These are phyloP conservation scores for Vitis labrusca DNA, from an alignment of 164 flowering plant species.

Conservation along the genomic window DNA sequence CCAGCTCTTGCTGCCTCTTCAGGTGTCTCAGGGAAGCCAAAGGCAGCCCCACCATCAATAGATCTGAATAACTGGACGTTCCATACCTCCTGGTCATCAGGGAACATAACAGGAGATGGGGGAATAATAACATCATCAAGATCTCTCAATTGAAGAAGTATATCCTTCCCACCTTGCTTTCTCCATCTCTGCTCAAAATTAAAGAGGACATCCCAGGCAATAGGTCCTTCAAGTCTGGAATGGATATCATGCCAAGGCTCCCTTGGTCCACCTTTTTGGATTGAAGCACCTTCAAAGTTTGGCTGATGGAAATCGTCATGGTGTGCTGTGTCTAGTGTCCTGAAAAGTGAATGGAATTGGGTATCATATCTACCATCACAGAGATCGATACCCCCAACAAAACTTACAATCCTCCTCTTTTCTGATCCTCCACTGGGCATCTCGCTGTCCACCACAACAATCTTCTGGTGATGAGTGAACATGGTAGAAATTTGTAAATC, in stretches of 20 bases:
- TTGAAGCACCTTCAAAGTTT: slow-evolving; percentile 48
- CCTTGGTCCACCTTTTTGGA: slow-evolving; percentile 60
- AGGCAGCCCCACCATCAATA: slow-evolving; percentile 70
- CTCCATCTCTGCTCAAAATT: slow-evolving; percentile 74
- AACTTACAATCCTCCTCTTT: slow-evolving; percentile 59
- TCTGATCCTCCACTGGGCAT: slow-evolving; percentile 45
- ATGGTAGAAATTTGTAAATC: slow-evolving; percentile 54
- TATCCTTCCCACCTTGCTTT: slow-evolving; percentile 65
- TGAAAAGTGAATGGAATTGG: slow-evolving; percentile 57
- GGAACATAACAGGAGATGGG: slow-evolving; percentile 62
- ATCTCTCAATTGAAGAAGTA: slow-evolving; percentile 54
- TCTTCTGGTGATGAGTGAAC: slow-evolving; percentile 72
- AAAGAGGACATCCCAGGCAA: slow-evolving; percentile 70
- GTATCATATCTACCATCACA: slow-evolving; percentile 64
- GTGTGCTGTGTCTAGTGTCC: slow-evolving; percentile 64
- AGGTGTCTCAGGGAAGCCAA: slow-evolving; percentile 66
- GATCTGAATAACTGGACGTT: slow-evolving; percentile 67
- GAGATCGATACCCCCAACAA: slow-evolving; percentile 61
- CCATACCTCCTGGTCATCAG: slow-evolving; percentile 67
- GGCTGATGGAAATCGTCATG: slow-evolving; percentile 72
- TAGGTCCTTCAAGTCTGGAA: slow-evolving; percentile 62
- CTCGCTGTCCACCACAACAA: slow-evolving; percentile 52
- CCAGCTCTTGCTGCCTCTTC: slow-evolving; percentile 73
- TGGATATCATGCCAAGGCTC: slow-evolving; percentile 83
- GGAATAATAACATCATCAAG: slow-evolving; percentile 52